Evolutionary conservation across 2,329 filamentous ascomycete genomes (phyloP).

Genomic region (Apiospora saccharicola): DNA sequence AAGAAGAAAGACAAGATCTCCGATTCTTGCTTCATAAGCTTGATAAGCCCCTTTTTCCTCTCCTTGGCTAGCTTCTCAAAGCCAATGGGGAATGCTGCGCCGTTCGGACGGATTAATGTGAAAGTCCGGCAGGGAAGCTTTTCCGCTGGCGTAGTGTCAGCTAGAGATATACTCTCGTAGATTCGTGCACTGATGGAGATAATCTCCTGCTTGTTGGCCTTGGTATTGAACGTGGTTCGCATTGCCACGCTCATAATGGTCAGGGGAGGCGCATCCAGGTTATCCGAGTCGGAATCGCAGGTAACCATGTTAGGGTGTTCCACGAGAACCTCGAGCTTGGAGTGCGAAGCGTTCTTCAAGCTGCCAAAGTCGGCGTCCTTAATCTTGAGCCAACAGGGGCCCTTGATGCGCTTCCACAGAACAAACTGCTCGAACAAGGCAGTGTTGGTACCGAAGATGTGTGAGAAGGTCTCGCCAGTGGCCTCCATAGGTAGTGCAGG

Average conservation of each 20-base stretch:
- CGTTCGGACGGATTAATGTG: constrained; percentile 85
- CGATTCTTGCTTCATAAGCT: constrained; percentile 82
- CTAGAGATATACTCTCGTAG: constrained; percentile 88
- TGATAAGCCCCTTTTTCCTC: constrained; percentile 78
- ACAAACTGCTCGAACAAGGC: constrained; percentile 98
- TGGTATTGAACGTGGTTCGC: constrained; percentile 86
- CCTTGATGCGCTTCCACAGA: constrained; percentile 98
- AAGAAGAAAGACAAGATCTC: constrained; percentile 89
- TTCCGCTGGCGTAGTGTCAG: constrained; percentile 87
- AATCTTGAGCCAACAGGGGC: constrained; percentile 95
- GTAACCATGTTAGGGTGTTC: constrained; percentile 79
- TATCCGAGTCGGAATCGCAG: constrained; percentile 78
- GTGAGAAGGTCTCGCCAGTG: constrained; percentile 88
- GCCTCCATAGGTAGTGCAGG: constrained; percentile 73
- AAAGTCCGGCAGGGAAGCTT: constrained; percentile 90
- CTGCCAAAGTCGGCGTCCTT: constrained; percentile 82
- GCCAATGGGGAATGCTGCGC: constrained; percentile 79
- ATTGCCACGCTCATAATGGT: constrained; percentile 96
- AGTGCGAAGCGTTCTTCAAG: constrained; percentile 93
- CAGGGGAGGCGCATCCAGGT: constrained; percentile 81
- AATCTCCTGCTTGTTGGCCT: constrained; percentile 96
- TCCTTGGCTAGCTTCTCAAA: constrained; percentile 80
- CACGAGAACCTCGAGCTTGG: constrained; percentile 90
- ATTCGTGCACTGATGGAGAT: constrained; percentile 89
- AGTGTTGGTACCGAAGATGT: constrained; percentile 92